These are phyloP conservation scores for Fusarium sp. DNA, from an alignment of 2,329 filamentous ascomycete genomes.

Conservation along the genomic window DNA sequence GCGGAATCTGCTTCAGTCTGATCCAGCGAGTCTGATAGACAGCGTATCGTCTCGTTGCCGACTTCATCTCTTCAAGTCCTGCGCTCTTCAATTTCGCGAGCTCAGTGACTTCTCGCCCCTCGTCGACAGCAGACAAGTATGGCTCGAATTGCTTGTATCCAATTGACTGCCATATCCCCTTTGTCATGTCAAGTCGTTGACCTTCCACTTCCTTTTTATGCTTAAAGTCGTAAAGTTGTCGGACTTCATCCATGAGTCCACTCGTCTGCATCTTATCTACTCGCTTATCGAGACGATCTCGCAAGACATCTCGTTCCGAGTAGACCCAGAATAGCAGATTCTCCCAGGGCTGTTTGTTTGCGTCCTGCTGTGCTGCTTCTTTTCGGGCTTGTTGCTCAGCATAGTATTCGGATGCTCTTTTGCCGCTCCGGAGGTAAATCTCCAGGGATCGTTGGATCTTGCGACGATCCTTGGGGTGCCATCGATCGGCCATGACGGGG, in stretches of 20 bases:
- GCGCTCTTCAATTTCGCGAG: constrained; percentile 64
- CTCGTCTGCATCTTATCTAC: constrained; percentile 83
- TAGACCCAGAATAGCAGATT: constrained; percentile 89
- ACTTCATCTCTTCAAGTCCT: constrained; percentile 79
- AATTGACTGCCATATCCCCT: constrained; percentile 96
- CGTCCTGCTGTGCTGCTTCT: constrained; percentile 38
- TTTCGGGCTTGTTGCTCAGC: constrained; percentile 71
- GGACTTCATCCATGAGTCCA: constrained; percentile 61
- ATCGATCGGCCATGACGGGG: constrained; percentile 86
- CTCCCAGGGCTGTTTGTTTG: constrained; percentile 52
- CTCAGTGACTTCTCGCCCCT: constrained; percentile 44
- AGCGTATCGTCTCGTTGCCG: constrained; percentile 87
- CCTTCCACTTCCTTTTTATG: constrained; percentile 53
- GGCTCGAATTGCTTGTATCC: constrained; percentile 91
- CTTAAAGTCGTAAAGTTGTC: constrained; percentile 55
- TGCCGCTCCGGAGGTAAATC: constrained; percentile 86
- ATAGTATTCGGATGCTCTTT: constrained; percentile 85
- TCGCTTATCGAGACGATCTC: constrained; percentile 75
- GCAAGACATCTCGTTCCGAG: constrained; percentile 73
- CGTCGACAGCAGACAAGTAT: constrained; percentile 65
- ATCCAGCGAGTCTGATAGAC: constrained; percentile 89
- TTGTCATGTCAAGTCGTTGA: constrained; percentile 71
- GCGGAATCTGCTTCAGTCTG: constrained; percentile 78
- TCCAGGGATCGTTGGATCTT: constrained; percentile 92
- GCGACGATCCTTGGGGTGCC: constrained; percentile 92